phyloP scores from a whole-genome alignment of 2,329 filamentous ascomycete species.

The Hypoxylon sp. region DNA sequence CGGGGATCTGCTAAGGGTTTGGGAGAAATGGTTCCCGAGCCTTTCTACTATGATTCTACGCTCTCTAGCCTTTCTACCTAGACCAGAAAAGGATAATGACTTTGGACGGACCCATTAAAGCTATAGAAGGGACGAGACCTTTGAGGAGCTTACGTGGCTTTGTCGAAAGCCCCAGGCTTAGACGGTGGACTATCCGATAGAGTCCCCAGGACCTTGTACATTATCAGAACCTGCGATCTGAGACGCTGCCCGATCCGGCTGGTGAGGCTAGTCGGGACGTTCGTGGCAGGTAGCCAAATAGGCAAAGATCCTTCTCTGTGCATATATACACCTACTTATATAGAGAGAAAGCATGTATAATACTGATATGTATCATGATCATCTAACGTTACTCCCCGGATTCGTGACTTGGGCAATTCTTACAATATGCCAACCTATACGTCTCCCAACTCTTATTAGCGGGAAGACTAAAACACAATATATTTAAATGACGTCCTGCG shows the following conservation, averaged over 20 bases:
- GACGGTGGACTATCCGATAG: not conserved
- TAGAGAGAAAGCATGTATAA: slow-evolving; percentile 39
- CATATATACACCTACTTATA: slow-evolving; percentile 18
- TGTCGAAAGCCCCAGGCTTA: not conserved
- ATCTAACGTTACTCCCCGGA: not conserved
- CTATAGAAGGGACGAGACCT: not conserved
- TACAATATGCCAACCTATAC: not conserved
- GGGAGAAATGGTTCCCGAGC: not conserved
- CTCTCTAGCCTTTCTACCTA: not conserved
- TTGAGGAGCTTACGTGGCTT: not conserved
- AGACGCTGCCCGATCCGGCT: slow-evolving; percentile 4
- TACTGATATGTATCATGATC: slow-evolving; percentile 34
- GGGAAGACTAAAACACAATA: not conserved
- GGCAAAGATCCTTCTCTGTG: slow-evolving; percentile 27
- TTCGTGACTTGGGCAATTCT: not conserved
- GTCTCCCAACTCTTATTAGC: no score
- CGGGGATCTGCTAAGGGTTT: not conserved
- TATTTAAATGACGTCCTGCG: not conserved
- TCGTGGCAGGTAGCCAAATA: not conserved
- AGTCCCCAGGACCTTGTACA: slow-evolving; percentile 4
- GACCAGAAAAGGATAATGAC: not conserved
- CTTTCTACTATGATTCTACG: not conserved
- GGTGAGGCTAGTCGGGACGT: not conserved
- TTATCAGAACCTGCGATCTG: slow-evolving; percentile 8
- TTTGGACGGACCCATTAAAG: not conserved